Base-by-base conservation (phyloP, 768 basidiomycete species). In the Leucogyrophana mollusca region DNA sequence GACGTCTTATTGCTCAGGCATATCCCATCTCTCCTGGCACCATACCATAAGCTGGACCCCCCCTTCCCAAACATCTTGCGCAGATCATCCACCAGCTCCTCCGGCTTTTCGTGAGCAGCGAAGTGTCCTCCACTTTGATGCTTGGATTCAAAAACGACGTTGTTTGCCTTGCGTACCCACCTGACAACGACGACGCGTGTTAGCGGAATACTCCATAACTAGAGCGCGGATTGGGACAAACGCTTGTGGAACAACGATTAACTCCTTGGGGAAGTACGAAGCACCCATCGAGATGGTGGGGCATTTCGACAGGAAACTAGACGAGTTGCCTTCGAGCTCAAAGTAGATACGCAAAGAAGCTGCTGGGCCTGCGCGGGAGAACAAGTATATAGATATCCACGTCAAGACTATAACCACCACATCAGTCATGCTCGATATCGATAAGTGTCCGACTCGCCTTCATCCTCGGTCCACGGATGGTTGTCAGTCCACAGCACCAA, bases 281-380 rank as follows among this genome's bases (percentile, higher is more conserved):
- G 70, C 48, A 0, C 82, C 80, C 41, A 73, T 53, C 2, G 80
- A 81, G 34, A 79, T 69, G 13, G 52, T 33, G 13, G 60, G 46
- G 20, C 25, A 8, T 43, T 14, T 4, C 38, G n/a, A 13, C 11
- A 34, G 14, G 39, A 33, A 25, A 4, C 11, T 32, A 3, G 14
- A 41, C 34, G 13, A 9, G 4, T 13, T 45, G 9, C 36, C 23
- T 39, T 8, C 16, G 10, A 25, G 51, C 54, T 85, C 84, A 54
- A 76, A 83, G 58, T 84, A 85, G 16, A 82, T 82, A 10, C 81
- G 68, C 7, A 76, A 17, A 0, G 82, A 76, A 0, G 82, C 79
- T 2, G 79, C 70, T 5, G 83, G 81, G 0, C 81, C 81, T 0
- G 74, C 69, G 9, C 74, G 72, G 6, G 80, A 82, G 61, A 83